A percentile compares a stretch with the other conserved stretches of the same genome.
Conservation (phyloP, 2,329 filamentous ascomycete genomes). For the Talaromyces sp. region DNA sequence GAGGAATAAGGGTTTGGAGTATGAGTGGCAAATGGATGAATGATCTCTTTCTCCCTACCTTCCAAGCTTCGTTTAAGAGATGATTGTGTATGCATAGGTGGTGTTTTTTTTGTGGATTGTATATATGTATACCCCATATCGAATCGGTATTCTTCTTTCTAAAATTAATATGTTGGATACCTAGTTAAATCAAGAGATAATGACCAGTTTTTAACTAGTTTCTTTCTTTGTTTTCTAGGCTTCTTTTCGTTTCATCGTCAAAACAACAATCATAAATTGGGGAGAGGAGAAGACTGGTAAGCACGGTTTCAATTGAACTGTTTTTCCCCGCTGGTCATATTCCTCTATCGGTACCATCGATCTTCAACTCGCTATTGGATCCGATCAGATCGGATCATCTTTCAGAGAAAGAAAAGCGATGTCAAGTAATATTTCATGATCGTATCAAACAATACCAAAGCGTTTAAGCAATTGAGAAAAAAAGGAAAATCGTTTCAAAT, state of each 20-base stretch:
- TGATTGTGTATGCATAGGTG: neutral
- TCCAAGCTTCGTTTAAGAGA: too few species aligned
- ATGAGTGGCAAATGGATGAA: constrained; percentile 96
- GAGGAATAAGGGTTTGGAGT: constrained; percentile 74
- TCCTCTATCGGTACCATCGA: neutral
- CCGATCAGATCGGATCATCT: neutral
- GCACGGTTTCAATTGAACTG: neutral
- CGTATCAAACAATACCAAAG: constrained; percentile 8
- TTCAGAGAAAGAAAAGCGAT: neutral
- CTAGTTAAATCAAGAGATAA: too few species aligned
- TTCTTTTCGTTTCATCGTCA: neutral
- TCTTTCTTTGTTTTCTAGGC: neutral
- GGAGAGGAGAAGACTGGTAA: neutral
- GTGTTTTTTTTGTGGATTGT: neutral
- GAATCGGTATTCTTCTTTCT: neutral
- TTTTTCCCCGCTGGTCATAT: neutral
- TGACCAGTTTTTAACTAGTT: too few species aligned
- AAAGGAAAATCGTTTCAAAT: neutral
- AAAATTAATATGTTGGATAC: neutral
- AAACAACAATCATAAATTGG: neutral
- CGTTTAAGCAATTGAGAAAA: neutral
- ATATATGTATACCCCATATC: neutral
- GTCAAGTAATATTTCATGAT: constrained; percentile 10
- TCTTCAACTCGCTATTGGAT: neutral
- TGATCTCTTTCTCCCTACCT: constrained; percentile 33